These are phyloP conservation scores for Boletus huronensis DNA, from an alignment of 768 basidiomycete genomes.

Conservation along the genomic window DNA sequence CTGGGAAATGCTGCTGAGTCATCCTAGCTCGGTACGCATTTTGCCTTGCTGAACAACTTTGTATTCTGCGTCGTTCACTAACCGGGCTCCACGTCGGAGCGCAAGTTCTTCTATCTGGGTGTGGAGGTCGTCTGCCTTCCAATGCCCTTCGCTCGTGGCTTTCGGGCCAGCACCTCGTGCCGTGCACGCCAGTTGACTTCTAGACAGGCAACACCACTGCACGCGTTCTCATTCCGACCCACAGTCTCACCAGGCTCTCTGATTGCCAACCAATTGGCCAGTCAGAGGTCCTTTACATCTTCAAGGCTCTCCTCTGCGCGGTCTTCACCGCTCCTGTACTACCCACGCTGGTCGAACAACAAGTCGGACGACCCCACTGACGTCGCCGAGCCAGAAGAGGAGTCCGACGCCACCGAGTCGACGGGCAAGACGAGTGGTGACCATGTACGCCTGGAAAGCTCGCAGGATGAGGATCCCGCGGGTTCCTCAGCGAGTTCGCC, in stretches of 20 bases:
- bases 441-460: conserved; percentile 20
- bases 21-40: conserved; percentile 1
- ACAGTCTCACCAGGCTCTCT: conserved; percentile 1
- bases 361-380: conserved; percentile 29
- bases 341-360: conserved; percentile 41
- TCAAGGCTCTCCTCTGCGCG: conserved; percentile 24
- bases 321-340: conserved; percentile 29
- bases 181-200: conserved; percentile 12
- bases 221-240: conserved; percentile 13
- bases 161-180: conserved; percentile 13
- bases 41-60: not conserved
- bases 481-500: conserved; percentile 33
- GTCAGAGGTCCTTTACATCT: conserved; percentile 27
- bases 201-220: conserved; percentile 4
- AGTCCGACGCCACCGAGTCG: conserved; percentile 26
- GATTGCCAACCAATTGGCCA: conserved; percentile 5
- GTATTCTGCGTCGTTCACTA: not conserved
- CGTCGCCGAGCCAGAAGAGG: conserved; percentile 23
- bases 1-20: conserved; percentile 15
- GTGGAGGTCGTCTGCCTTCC: conserved; percentile 17
- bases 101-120: conserved; percentile 4
- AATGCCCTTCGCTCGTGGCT: conserved; percentile 24
- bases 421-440: conserved; percentile 12
- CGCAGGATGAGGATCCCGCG: conserved; percentile 32
- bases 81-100: not conserved